Evolutionary conservation across 805 yeast genomes (phyloP), one percentile per base, ranked within the genome.

Genomic region (Naumovozyma castellii): DNA sequence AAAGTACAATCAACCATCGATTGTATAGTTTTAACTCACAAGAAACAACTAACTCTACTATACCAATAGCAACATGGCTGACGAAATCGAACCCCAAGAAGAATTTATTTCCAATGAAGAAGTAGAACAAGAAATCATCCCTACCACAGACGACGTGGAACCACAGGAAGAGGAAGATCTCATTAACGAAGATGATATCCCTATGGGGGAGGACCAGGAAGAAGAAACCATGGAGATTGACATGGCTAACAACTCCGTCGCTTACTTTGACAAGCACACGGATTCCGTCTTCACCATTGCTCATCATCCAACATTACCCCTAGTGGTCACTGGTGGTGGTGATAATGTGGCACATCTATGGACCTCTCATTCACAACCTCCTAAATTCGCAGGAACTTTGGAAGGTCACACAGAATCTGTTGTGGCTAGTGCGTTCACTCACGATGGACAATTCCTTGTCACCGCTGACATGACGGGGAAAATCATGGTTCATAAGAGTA

Each of bases 381-480:
- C 96, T 9, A 76, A 79, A 46, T 69, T 83, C 42, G 88, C 86
- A 2, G 78, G 83, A 31, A 78, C 83, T 51, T 66, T 92, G 43
- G 67, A 67, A 38, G 94, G 90, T 16, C 94, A 85, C 63, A 80
- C 80, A 32, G 99, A 92, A 60, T 82, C 94, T 25, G 92, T 92
- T 3, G 74, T 86, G 38, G 69, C 85, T 5, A 88, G 92, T 38
- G 86, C 79, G 0, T 92, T 92, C 62, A 78, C 95, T 1, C 62
- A 68, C 29, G 92, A 85, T 53, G 99, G 97, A 18, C 71, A 76
- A 34, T 87, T 68, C 53, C 67, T 84, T 33, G 71, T 92, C 10
- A 82, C 96, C 4, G 97, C 90, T 31, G 99, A 94, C 63, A 92
- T 92, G 99, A 78, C 78, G 40, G 97, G 98, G 39, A 77, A 77